Conservation (phyloP, 192 early-diverging fungal species). For the Kappamyces sp. region DNA sequence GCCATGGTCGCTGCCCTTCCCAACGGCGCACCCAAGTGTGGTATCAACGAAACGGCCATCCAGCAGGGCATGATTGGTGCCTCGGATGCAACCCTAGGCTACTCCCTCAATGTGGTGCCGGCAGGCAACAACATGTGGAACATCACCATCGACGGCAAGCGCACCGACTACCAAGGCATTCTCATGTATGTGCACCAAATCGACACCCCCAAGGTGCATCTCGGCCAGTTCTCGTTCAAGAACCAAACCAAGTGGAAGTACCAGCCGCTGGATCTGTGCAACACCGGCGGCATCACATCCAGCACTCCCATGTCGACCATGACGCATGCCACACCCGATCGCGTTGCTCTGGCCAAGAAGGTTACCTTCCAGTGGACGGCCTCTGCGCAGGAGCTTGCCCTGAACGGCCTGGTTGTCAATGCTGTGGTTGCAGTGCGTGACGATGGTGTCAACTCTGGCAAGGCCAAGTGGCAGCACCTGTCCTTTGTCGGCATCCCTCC, state of each 20-base stretch:
- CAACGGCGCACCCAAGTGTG: conserved; percentile 3
- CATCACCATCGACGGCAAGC: conserved; percentile 4
- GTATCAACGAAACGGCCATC: conserved; percentile 12
- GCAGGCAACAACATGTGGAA: neutral
- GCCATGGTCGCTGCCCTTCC: neutral
- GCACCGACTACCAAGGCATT: conserved; percentile 8
- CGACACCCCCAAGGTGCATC: neutral
- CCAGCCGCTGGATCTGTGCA: neutral
- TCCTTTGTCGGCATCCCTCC: too few species aligned
- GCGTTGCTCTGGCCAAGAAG: neutral
- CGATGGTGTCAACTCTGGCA: neutral
- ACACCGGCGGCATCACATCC: neutral
- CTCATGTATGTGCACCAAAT: neutral
- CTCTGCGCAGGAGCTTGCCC: neutral
- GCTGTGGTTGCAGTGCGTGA: conserved; percentile 1
- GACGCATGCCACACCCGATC: conserved; percentile 3
- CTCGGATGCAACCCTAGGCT: neutral
- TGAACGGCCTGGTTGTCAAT: neutral
- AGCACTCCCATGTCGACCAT: neutral
- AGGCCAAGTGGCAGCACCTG: conserved; percentile 4
- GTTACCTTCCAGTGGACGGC: conserved; percentile 4
- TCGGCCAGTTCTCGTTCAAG: neutral
- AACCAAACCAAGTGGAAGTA: neutral
- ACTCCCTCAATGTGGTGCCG: neutral
- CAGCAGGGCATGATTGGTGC: conserved; percentile 1